phyloP scores from a whole-genome alignment of 139 green algal species.

The Pseudopediastrum boryanum region DNA sequence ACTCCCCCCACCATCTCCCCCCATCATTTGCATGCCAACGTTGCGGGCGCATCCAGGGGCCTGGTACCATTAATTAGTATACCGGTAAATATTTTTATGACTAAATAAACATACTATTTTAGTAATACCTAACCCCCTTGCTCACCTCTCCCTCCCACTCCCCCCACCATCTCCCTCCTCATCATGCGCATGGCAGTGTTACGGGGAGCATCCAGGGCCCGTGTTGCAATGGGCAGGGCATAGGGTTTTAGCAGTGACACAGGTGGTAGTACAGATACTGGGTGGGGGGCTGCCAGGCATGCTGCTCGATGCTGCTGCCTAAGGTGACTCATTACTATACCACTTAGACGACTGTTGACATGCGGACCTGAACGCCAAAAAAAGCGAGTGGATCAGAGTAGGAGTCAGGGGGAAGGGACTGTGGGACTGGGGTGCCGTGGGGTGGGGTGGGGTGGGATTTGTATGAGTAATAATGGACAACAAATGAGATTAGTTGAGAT shows the following conservation, averaged over 20 bases:
- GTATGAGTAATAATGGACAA: not conserved
- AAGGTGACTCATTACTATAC: slow-evolving; percentile 73
- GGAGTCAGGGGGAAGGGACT: not conserved
- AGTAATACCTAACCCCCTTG: too few relatives aligned
- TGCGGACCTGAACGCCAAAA: slow-evolving; percentile 16
- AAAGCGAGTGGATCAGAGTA: too few relatives aligned
- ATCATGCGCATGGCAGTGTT: slow-evolving; percentile 48
- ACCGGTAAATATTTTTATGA: too few relatives aligned
- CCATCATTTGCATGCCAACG: too few relatives aligned
- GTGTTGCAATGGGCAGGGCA: slow-evolving; percentile 48
- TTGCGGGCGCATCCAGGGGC: too few relatives aligned
- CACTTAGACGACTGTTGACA: slow-evolving; percentile 30
- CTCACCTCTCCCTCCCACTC: slow-evolving; percentile 56
- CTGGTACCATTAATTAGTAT: too few relatives aligned
- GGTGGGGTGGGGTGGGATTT: not conserved
- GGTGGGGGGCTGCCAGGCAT: slow-evolving; percentile 51
- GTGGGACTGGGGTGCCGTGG: not conserved
- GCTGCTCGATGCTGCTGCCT: slow-evolving; percentile 72
- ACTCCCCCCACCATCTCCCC: too few relatives aligned
- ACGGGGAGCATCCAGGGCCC: slow-evolving; percentile 57
- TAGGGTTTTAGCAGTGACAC: slow-evolving; percentile 65
- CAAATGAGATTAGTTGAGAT: too few relatives aligned
- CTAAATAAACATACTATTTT: too few relatives aligned
- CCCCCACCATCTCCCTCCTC: slow-evolving; percentile 41
- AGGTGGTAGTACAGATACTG: slow-evolving; percentile 69